Base-by-base conservation (phyloP, 345 rosid genomes). In the Bruguiera parviflora region DNA sequence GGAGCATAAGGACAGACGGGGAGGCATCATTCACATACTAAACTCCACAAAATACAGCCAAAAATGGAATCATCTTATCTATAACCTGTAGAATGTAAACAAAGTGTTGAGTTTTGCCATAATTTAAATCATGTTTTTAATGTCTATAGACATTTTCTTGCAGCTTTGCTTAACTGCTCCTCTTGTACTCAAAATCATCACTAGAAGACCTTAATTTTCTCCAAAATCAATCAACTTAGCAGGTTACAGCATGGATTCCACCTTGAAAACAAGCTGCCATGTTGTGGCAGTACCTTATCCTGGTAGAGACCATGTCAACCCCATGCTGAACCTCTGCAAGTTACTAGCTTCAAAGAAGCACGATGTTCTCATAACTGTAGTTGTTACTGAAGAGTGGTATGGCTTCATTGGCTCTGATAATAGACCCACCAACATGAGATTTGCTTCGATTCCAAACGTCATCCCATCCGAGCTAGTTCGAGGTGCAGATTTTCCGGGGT, bases 331-430 rank as follows among this genome's bases (percentile, higher is more conserved):
- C 77, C 75, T 90, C 68, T 85, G 84, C 76, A 79, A 82, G 75
- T 59, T 67, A 33, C 73, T 87, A 10, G 63, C 73, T 58, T 71
- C 79, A n/a, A 85, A 72, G 46, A 58, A 64, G 35, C 68, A 73
- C 13, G 52, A 73, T 67, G 71, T 87, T 55, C 56, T 77, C 72
- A 73, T 87, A 60, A 83, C 88, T 6, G 82, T 87, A 61, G 90
- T 86, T 33, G 65, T 89, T 71, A 91, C 90, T 0, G 86, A 89
- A 70, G 96, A 91, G 79, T 91, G 96, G 90, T 75, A 79, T 47
- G 81, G 85, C 24, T 65, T 82, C 77, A 72, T 88, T 20, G 75
- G 74, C 47, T 67, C 82, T 18, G 81, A 84, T 25, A 58, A 69
- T 1, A 84, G 73, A 68, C 88, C 89, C 0, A 58, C 31, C 56